Conservation (phyloP, 192 early-diverging fungal genomes). For the Backusella sp. region DNA sequence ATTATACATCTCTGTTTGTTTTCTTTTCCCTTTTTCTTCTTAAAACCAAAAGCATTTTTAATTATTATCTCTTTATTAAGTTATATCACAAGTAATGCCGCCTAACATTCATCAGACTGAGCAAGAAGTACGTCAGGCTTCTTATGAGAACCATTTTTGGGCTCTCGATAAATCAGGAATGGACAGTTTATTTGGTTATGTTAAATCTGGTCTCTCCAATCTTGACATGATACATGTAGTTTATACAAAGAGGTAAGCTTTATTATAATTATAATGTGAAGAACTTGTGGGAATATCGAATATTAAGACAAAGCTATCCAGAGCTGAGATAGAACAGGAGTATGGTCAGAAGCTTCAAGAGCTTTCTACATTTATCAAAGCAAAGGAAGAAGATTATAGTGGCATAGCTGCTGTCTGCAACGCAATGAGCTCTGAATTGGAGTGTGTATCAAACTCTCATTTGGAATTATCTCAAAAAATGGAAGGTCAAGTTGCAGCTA, state of each 20-base stretch:
- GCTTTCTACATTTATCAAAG: neutral
- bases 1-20: neutral
- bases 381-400: neutral
- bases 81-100: neutral
- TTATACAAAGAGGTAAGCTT: constrained; percentile 13
- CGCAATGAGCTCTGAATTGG: constrained; percentile 15
- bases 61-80: neutral
- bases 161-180: constrained; percentile 6
- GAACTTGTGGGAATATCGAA: neutral
- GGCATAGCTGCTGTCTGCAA: constrained; percentile 1
- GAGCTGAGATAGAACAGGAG: constrained; percentile 13
- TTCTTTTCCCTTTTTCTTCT: neutral
- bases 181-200: constrained; percentile 12
- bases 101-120: neutral
- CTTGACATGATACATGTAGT: constrained; percentile 1
- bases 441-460: constrained; percentile 17
- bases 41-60: neutral
- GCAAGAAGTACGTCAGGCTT: neutral
- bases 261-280: neutral
- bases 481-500: neutral
- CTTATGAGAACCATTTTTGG: constrained; percentile 8
- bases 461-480: constrained; percentile 16
- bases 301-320: neutral
- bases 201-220: neutral
- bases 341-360: constrained; percentile 16